Evolutionary conservation across 345 rosid species (phyloP).

Genomic region (Eucalyptus curtisii): DNA sequence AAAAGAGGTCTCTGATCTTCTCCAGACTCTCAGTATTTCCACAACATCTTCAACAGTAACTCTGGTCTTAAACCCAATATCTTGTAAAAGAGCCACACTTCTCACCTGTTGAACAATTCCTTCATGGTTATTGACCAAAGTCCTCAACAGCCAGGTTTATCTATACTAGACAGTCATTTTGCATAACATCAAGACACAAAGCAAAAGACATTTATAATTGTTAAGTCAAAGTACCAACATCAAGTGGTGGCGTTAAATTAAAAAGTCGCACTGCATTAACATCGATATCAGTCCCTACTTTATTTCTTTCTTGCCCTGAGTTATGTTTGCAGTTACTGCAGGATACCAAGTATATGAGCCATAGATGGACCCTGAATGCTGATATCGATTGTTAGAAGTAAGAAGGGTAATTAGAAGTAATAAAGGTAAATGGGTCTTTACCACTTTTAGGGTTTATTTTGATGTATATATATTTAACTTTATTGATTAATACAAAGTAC

Average conservation of each 20-base stretch:
- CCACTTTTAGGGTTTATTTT: too few species aligned
- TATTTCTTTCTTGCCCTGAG: background rate
- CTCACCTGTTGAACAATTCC: conserved; percentile 30
- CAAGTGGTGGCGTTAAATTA: background rate
- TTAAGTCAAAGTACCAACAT: background rate
- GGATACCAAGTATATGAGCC: background rate
- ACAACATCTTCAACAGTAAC: conserved; percentile 51
- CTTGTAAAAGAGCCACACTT: conserved; percentile 45
- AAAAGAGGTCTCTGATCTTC: conserved; percentile 33
- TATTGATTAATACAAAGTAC: too few species aligned
- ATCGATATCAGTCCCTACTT: background rate
- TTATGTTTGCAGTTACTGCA: background rate
- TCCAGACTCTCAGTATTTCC: conserved; percentile 46
- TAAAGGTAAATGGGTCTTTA: too few species aligned
- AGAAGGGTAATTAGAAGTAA: too few species aligned
- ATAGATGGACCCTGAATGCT: background rate
- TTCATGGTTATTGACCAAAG: background rate
- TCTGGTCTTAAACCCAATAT: conserved; percentile 68
- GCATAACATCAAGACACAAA: background rate
- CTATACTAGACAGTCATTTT: background rate
- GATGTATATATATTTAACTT: too few species aligned
- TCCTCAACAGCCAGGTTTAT: background rate
- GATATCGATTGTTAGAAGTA: background rate
- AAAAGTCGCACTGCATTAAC: background rate
- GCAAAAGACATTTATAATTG: background rate